Evolutionary conservation across 495 filamentous ascomycete species (phyloP).

Genomic region (Durotheca rogersii): DNA sequence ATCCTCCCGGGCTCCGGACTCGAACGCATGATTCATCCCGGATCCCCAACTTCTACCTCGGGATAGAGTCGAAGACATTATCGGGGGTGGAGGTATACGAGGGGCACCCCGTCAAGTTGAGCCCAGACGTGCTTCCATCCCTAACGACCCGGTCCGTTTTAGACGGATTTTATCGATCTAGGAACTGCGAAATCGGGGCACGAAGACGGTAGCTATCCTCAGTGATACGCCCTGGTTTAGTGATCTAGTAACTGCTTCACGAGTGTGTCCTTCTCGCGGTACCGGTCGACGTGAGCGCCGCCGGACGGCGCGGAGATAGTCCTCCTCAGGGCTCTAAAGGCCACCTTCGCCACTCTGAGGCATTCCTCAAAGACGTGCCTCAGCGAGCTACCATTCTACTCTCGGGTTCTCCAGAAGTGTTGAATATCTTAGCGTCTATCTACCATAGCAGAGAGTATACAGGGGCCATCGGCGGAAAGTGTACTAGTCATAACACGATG

Average conservation of each 20-base stretch:
- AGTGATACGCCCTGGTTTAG: no score
- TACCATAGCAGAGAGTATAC: neutral
- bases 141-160: conserved; percentile 1
- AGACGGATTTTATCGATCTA: neutral
- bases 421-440: no score
- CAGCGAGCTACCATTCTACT: no score
- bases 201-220: no score
- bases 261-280: neutral
- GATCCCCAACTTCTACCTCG: conserved; percentile 24
- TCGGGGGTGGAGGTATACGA: conserved; percentile 9
- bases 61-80: conserved; percentile 6
- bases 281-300: neutral
- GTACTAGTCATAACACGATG: neutral
- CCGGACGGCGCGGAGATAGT: conserved; percentile 13
- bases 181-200: neutral
- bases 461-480: neutral
- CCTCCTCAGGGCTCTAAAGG: neutral
- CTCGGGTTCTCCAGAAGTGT: neutral
- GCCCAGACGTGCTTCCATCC: neutral
- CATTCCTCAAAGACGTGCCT: no score
- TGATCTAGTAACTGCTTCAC: neutral
- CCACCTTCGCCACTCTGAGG: neutral
- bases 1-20: conserved; percentile 26
- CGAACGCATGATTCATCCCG: conserved; percentile 23
- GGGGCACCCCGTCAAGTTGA: neutral